Base-by-base conservation (phyloP, 495 filamentous ascomycete genomes). In the Cercophora sp. region DNA sequence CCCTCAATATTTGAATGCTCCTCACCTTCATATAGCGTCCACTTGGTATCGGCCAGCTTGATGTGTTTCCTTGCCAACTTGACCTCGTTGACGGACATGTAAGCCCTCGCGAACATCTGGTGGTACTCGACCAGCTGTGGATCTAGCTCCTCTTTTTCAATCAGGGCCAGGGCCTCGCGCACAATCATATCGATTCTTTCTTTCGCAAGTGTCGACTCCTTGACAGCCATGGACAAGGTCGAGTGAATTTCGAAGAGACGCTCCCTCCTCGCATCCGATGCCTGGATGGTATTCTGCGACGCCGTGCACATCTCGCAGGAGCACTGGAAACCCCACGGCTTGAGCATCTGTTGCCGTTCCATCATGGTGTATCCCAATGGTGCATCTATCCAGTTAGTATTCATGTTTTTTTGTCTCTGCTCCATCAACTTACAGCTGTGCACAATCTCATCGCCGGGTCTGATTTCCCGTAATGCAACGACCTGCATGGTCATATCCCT, bases 1-100 rank as follows among this genome's bases (percentile, higher is more conserved):
- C 60, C 63, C 15, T 64, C 69, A 0, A 64, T 18, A 41, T 71
- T 70, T 35, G 69, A 65, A 16, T 67, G 55, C 22, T 71, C 67
- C 23, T 64, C 65, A 1, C 67, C 67, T 19, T 63, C 69, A 25
- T 68, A 67, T 4, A 57, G 44, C 1, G 54, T 20, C 69, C 63
- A 71, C 24, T 63, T 43, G 16, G 61, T 43, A 34, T 70, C 69
- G 4, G 65, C 51, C 36, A 52, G 22, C 2, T 59, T 43, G 3
- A 65, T 52, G 13, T 64, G 66, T 22, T 45, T 52, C 34, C 59
- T 54, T n/a, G 62, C 69, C 10, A 26, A 39, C n/a, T 24, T 29
- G 8, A 61, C 23, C 4, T 68, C 56, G 5, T 48, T 58, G 13
- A 59, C 34, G 15, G 42, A 46, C 56, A 71, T 58, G 41, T 65